Evolutionary conservation across 1,284 basidiomycete genomes (phyloP), one percentile per base, ranked within the genome.

Genomic region (Moesziomyces antarcticus): DNA sequence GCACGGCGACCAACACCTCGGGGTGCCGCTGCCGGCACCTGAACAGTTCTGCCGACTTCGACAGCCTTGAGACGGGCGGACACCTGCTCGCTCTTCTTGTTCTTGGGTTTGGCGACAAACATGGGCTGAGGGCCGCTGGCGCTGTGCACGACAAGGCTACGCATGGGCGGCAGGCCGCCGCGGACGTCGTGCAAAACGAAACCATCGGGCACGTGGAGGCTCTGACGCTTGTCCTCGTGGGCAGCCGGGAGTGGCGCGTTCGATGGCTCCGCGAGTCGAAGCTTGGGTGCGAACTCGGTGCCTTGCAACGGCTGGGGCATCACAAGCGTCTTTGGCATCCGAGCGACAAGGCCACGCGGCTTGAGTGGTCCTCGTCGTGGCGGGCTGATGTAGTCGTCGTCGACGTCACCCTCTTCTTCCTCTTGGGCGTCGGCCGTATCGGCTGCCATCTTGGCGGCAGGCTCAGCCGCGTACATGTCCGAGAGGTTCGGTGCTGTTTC

Each of bases 1-100:
- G 76, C 81, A 50, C 82, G 71, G 21, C 81, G 66, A 16, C 82
- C 81, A 33, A 83, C 79, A 6, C 77, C 76, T 8, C 56, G 50
- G 3, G 82, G 82, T 16, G 80, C 78, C 14, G 75, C 63, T 0
- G 72, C 69, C 2, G 82, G 82, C 21, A 75, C 64, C 21, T 75
- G 72, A 0, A 75, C 60, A 0, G 58, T 66, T 18, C 71, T 33
- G 27, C 51, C 62, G 2, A 74, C 66, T 35, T 74, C 62, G 45
- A 75, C 58, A 10, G 64, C 60, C 50, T 73, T 76, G 55, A 77
- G 72, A 14, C 60, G 62, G 16, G 45, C 27, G 30, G 71, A 30
- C 5, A 53, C 40, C 25, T 51, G 53, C 13, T 75, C 63, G 18
- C 71, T 61, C 62, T 77, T 77, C 63, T 78, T 64, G 37, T 56